Conservation (phyloP, 2,329 filamentous ascomycete genomes). For the Colletotrichum orchidophilum region DNA sequence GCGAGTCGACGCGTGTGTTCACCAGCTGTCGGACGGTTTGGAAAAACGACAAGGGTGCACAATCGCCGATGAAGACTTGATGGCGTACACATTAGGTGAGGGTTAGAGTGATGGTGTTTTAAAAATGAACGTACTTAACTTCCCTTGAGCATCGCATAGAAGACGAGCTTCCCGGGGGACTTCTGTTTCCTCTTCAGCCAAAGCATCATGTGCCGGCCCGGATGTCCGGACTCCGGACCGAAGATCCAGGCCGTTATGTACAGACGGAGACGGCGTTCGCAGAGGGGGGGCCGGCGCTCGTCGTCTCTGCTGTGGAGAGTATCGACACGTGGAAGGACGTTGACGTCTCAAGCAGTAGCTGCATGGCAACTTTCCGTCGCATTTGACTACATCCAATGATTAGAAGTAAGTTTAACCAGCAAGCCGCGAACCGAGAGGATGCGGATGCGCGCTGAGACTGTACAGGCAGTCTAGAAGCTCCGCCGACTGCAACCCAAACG, state of each 20-base stretch:
- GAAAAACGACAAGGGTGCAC: constrained; percentile 65
- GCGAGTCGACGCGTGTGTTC: constrained; percentile 56
- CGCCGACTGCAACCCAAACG: neutral
- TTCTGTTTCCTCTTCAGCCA: constrained; percentile 61
- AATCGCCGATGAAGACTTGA: constrained; percentile 62
- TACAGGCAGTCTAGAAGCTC: neutral
- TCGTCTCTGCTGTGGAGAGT: constrained; percentile 55
- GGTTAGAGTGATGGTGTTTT: neutral
- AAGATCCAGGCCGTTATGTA: constrained; percentile 10
- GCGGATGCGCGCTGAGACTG: neutral
- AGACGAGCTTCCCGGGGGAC: constrained; percentile 63
- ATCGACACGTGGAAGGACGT: constrained; percentile 55
- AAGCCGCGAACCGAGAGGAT: neutral
- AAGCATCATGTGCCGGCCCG: constrained; percentile 34
- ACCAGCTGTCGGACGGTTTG: constrained; percentile 64
- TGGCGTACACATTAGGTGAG: neutral
- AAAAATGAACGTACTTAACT: constrained; percentile 45
- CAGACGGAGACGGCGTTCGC: constrained; percentile 28
- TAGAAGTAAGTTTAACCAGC: neutral
- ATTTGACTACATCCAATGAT: constrained; percentile 51
- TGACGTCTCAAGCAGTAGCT: constrained; percentile 57
- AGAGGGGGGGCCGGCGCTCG: constrained; percentile 39
- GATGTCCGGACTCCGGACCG: neutral
- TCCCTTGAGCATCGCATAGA: constrained; percentile 61
- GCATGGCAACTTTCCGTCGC: constrained; percentile 63